Evolutionary conservation across 2,329 filamentous ascomycete genomes (phyloP), one percentile per base, ranked within the genome.

Genomic region (Zasmidium cellare): DNA sequence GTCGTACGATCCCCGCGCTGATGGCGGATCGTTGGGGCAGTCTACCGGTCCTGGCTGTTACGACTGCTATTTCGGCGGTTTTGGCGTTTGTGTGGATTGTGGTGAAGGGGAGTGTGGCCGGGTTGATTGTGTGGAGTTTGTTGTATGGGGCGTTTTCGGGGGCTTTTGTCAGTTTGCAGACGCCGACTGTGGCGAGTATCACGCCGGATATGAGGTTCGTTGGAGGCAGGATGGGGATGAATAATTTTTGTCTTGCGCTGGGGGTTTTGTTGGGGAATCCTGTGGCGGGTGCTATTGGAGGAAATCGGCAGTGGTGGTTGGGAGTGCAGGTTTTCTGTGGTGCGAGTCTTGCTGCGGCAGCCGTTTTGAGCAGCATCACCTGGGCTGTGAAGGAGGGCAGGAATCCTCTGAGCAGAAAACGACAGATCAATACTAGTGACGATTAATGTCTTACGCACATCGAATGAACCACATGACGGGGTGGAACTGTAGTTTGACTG

Each of bases 121-220:
- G 68, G 1, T 65, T 78, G 16, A 71, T 78, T 35, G 70, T 75
- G 5, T 66, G 77, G 28, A 73, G 72, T 57, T 64, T 74, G 0
- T 71, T 77, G 9, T 79, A 77, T 55, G 77, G 77, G 0, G 77
- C 77, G 67, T 78, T 78, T 67, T 74, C 71, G 1, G 77, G 77
- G 9, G 69, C 71, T 0, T 75, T 79, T 44, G 76, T 79, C 14
- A 69, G 65, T 3, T 53, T 79, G 3, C 75, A 76, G 14, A 75
- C 76, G 0, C 75, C 76, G 0, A 74, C 77, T 5, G 60, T 58
- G 56, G 60, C 47, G 50, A 31, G 38, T 23, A 48, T 56, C 25
- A 57, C 57, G 22, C 20, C 46, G 3, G 60, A 57, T 58, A 53
- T 66, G 52, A 57, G 63, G 12, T 53, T 59, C 2, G 56, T 69